These are phyloP conservation scores for Moricandia moricandioides DNA, from an alignment of 345 rosid genomes.

Conservation along the genomic window DNA sequence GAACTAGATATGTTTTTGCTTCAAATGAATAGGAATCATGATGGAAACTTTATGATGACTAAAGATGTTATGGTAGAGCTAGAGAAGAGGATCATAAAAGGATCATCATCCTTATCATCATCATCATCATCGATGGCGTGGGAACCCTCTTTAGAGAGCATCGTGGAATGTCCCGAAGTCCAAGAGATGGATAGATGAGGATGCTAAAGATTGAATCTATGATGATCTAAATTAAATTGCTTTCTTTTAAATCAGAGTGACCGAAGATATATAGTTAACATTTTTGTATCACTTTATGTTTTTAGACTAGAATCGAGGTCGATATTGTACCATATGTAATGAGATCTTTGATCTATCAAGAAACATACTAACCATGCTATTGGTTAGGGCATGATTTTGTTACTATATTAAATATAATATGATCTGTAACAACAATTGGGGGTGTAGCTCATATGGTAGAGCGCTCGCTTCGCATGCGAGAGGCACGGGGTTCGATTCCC, in stretches of 20 bases:
- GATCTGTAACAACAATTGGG: not conserved
- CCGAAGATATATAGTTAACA: not conserved
- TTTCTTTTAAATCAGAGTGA: conserved; percentile 3
- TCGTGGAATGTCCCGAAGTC: conserved; percentile 49
- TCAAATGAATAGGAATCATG: conserved; percentile 30
- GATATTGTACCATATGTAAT: not conserved
- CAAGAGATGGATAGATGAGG: conserved; percentile 33
- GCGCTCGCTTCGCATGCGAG: conserved; percentile 99
- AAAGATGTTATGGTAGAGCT: conserved; percentile 41
- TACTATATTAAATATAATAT: not conserved
- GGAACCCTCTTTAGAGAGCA: conserved; percentile 74
- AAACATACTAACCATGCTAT: not conserved
- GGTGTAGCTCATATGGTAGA: conserved; percentile 53
- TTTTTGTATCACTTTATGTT: conserved; percentile 11
- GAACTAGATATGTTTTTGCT: conserved; percentile 64
- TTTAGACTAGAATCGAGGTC: not conserved
- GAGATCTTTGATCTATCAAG: not conserved
- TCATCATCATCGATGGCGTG: conserved; percentile 35
- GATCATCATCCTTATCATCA: conserved; percentile 15
- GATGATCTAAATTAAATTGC: not conserved
- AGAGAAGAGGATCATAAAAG: conserved; percentile 33
- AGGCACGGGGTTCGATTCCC: conserved; percentile 99
- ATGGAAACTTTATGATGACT: conserved; percentile 31
- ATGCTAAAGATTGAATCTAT: not conserved
- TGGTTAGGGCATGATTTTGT: not conserved